A percentile compares a stretch with the other conserved stretches of the same genome.
Conservation (phyloP, 495 filamentous ascomycete species). For the Aspergillus leporis region DNA sequence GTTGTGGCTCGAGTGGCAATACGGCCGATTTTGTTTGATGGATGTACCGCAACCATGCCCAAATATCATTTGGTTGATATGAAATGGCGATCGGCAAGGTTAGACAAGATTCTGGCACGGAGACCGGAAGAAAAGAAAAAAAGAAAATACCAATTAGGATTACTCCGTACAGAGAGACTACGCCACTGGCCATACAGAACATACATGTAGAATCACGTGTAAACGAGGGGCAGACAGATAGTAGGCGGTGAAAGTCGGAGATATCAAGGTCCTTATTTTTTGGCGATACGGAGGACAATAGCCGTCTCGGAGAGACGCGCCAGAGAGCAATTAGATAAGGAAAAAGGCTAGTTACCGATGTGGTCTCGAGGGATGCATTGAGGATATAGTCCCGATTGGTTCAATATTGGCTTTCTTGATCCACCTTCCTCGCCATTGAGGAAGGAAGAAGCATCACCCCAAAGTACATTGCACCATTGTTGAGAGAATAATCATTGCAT, state of each 20-base stretch:
- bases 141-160: too few species aligned
- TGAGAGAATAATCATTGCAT: background rate
- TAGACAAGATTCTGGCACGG: too few species aligned
- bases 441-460: background rate
- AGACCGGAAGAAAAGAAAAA: too few species aligned
- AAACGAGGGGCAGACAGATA: background rate
- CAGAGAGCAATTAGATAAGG: conserved; percentile 7
- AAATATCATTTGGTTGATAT: background rate
- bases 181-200: background rate
- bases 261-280: conserved; percentile 3
- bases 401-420: conserved; percentile 10
- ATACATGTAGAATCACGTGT: background rate
- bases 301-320: background rate
- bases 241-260: conserved; percentile 1
- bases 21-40: background rate
- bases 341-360: conserved; percentile 3
- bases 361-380: background rate
- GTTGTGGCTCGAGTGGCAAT: background rate
- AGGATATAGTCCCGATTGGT: conserved; percentile 10
- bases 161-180: too few species aligned
- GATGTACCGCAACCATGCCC: background rate
- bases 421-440: conserved; percentile 11
- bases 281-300: background rate
- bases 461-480: background rate
- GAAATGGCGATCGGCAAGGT: background rate